phyloP scores from a whole-genome alignment of 2,329 filamentous ascomycete genomes.

The Lachnellula suecica region DNA sequence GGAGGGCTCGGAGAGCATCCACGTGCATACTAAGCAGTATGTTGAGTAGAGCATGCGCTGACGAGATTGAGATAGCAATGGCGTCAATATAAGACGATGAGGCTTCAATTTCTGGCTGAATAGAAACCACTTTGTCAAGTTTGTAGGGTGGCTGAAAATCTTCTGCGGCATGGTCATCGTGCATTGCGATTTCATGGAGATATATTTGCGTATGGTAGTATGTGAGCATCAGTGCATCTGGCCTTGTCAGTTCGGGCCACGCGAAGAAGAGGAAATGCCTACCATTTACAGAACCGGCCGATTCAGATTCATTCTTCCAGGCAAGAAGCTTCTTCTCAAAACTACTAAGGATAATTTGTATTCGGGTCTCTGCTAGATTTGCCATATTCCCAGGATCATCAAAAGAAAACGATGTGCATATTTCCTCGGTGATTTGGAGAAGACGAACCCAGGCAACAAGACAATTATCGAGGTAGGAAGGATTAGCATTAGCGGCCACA shows the following conservation, averaged over 20 bases:
- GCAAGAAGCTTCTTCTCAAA: slow-evolving; percentile 48
- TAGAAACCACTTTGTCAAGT: slow-evolving; percentile 24
- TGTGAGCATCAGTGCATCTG: slow-evolving; percentile 33
- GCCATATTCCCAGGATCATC: slow-evolving; percentile 34
- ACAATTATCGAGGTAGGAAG: slow-evolving; percentile 32
- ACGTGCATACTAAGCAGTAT: slow-evolving; percentile 44
- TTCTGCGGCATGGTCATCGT: slow-evolving; percentile 51
- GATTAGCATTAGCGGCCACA: slow-evolving; percentile 34
- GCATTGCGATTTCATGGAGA: slow-evolving; percentile 55
- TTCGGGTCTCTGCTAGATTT: slow-evolving; percentile 49
- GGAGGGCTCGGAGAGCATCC: slow-evolving; percentile 42
- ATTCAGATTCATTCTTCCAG: slow-evolving; percentile 39
- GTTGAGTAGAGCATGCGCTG: slow-evolving; percentile 49
- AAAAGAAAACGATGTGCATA: slow-evolving; percentile 51
- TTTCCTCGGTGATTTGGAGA: slow-evolving; percentile 50
- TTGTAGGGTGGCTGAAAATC: slow-evolving; percentile 39
- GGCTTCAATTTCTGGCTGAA: slow-evolving; percentile 20
- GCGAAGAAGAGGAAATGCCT: neutral
- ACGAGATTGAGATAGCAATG: slow-evolving; percentile 47
- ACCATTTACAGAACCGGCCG: slow-evolving; percentile 24
- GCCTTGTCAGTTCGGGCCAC: slow-evolving; percentile 1
- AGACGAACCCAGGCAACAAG: slow-evolving; percentile 39
- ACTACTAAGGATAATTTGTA: slow-evolving; percentile 49
- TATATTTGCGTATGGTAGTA: slow-evolving; percentile 52
- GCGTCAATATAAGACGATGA: slow-evolving; percentile 47